phyloP scores from a whole-genome alignment of 2,329 filamentous ascomycete genomes.

The Alternaria alternata region DNA sequence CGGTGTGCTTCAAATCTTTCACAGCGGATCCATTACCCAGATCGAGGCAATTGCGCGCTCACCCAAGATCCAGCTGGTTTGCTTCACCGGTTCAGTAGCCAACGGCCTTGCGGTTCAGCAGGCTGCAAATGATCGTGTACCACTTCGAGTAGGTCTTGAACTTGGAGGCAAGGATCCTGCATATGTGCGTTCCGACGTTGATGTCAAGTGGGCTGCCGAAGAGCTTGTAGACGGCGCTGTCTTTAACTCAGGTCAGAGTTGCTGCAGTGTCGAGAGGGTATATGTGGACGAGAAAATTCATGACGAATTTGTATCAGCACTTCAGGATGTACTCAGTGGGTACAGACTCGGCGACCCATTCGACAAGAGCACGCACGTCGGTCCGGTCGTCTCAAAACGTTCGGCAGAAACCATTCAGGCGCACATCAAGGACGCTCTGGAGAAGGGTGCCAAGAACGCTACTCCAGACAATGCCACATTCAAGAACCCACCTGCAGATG shows the following conservation, averaged over 20 bases:
- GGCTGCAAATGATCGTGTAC: constrained; percentile 80
- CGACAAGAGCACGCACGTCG: constrained; percentile 79
- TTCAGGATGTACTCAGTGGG: constrained; percentile 77
- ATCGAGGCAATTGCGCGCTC: constrained; percentile 82
- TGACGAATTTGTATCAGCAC: constrained; percentile 79
- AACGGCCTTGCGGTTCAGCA: constrained; percentile 86
- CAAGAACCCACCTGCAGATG: constrained; percentile 72
- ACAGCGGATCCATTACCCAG: constrained; percentile 78
- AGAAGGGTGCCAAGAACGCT: constrained; percentile 82
- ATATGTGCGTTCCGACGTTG: constrained; percentile 85
- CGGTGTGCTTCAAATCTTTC: constrained; percentile 90
- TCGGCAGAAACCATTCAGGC: constrained; percentile 78
- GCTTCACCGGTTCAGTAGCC: constrained; percentile 92
- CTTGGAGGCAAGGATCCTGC: constrained; percentile 95
- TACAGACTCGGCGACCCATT: constrained; percentile 92
- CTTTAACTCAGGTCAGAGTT: constrained; percentile 98
- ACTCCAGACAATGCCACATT: constrained; percentile 87
- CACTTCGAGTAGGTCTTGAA: constrained; percentile 84
- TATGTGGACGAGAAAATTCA: constrained; percentile 89
- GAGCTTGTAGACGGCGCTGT: constrained; percentile 96
- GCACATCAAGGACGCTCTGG: constrained; percentile 82
- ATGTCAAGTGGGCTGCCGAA: constrained; percentile 87
- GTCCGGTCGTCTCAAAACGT: constrained; percentile 84
- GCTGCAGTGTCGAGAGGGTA: constrained; percentile 89
- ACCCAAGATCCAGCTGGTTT: constrained; percentile 79